Percentiles rank a stretch among this genome's conserved stretches.
These are phyloP conservation scores for Spiraea crenata DNA, from an alignment of 331 rosid species.

Conservation along the genomic window DNA sequence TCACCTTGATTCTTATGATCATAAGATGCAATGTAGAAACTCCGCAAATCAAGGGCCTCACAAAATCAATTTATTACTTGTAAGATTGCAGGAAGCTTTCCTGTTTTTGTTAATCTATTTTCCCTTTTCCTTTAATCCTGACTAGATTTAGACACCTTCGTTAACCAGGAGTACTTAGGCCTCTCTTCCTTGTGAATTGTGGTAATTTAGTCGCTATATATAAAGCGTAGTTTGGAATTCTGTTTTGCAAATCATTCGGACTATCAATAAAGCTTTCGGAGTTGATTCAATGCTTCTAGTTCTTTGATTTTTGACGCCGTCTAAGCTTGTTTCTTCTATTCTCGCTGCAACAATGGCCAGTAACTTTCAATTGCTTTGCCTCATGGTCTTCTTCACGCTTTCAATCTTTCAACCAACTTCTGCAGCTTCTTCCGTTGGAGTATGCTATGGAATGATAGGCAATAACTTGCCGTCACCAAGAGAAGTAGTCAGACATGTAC, in stretches of 20 bases:
- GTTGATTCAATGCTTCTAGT: no score
- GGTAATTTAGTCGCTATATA: background rate
- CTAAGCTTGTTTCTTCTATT: no score
- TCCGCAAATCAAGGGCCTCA: background rate
- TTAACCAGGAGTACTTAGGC: background rate
- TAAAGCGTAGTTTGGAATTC: background rate
- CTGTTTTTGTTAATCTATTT: background rate
- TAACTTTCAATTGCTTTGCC: background rate
- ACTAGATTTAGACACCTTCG: background rate
- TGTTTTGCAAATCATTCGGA: background rate
- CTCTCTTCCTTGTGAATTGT: background rate
- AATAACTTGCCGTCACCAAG: constrained; percentile 26
- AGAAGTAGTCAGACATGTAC: background rate
- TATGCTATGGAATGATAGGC: constrained; percentile 30
- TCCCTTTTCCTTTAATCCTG: background rate
- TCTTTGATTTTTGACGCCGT: no score
- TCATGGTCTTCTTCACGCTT: background rate
- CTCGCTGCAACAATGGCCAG: background rate
- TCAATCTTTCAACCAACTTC: background rate
- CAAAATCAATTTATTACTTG: background rate
- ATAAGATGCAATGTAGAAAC: no score
- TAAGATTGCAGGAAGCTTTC: background rate
- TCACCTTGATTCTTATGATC: no score
- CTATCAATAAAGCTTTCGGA: background rate
- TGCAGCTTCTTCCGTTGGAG: constrained; percentile 15